Base-by-base conservation (phyloP, 148 eudicot species). In the Mesembryanthemum crystallinum region DNA sequence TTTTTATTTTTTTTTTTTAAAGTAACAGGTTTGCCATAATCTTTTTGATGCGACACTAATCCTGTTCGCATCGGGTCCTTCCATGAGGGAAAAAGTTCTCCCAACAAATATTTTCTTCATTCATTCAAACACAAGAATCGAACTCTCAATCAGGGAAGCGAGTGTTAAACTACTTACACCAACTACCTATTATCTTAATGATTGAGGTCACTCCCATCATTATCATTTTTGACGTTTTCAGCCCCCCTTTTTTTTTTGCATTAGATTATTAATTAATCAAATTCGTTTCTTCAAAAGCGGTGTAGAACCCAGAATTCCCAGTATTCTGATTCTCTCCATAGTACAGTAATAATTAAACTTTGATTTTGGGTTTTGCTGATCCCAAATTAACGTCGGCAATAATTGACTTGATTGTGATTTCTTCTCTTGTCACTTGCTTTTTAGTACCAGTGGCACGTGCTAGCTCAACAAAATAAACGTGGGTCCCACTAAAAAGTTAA, bases 391-490 rank as follows among this genome's bases (percentile, higher is more conserved):
- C 8, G 7, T 28, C 21, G n/a, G 30, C 32, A 29, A 28, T 62
- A 62, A 62, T 3, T 33, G 67, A 64, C 14, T 64, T 14, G 67
- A 30, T 63, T 63, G 20, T 20, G 11, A 64, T 18, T 64, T 64
- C 45, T 64, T 17, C n/a, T n/a, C 64, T 8, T 25, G 32, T 60
- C 1, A 27, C 28, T 13, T 60, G 33, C 64, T n/a, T 24, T 29
- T 62, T 29, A 12, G 65, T 64, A 20, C 67, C 8, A 6, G 24
- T 64, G 67, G 67, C 67, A 64, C 45, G 67, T 64, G 67, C 67
- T 59, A 6, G 64, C 29, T 20, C 67, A 35, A 35, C 39, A 35
- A 6, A 35, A 35, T 35, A 35, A n/a, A n/a, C n/a, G n/a, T 39
- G 43, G 43, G 43, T 63, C 21, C 67, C n/a, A 63, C 21, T 25